Evolutionary conservation across 768 basidiomycete species (phyloP), one percentile per base, ranked within the genome.

Genomic region (Suillus sp.): DNA sequence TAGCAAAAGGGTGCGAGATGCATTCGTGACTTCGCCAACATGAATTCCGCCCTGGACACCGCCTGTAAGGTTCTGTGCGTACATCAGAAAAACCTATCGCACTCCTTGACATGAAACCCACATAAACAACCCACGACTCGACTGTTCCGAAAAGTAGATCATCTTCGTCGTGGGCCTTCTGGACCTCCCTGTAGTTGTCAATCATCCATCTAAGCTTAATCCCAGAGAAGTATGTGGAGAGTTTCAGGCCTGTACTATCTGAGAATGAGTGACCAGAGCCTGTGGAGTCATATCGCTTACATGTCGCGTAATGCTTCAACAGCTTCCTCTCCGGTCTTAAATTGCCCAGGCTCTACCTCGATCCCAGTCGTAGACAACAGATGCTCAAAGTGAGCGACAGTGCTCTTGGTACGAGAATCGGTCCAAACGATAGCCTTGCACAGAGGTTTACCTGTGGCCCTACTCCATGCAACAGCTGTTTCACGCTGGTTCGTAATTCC

Each of bases 401-500:
- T 84, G 67, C 88, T 86, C 69, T 91, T 93, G 61, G 93, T 98
- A 56, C 97, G 87, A n/a, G 89, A 88, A 74, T 99, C 97, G 64
- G 91, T 89, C 97, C 97, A 99, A 13, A 98, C 97, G 69, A 99
- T 92, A 27, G 94, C 93, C 60, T 82, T 86, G 78, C 92, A 93
- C 5, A 97, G 75, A 0, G 95, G 91, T 75, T 92, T 90, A 48
- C 97, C 97, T 0, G 95, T 96, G 71, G 81, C 83, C 64, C 90
- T 85, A 72, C 92, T 92, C 97, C 97, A 99, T 20, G 88, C 92
- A 35, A 99, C 88, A 2, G 95, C 87, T 1, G 97, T 99, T 76
- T 99, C 97, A 61, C 97, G 89, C 77, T 99, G 96, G 73, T 98
- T 99, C 47, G 96, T 98, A 77, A 99, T 93, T 30, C 96, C 91